Base-by-base conservation (phyloP, 371 early-diverging fungal genomes). In the Chytridium lagenaria region DNA sequence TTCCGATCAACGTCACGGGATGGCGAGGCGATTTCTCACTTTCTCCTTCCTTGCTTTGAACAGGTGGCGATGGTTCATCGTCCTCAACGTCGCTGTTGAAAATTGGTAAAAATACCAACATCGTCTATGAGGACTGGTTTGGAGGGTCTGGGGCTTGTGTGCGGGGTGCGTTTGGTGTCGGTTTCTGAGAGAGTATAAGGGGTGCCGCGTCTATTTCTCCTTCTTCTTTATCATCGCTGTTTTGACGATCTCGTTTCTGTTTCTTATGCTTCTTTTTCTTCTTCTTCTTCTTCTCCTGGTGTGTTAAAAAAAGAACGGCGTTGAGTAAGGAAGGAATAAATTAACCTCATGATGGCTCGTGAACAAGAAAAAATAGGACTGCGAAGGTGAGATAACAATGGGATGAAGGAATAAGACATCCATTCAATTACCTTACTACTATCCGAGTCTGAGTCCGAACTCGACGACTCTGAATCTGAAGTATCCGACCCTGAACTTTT, bases 211-310 rank as follows among this genome's bases (percentile, higher is more conserved):
- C 61, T 61, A 7, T 7, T 3, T 55, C 55, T 37, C 31, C 12
- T 7, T 10, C 61, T 28, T 36, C 36, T 34, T 34, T 61, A 34
- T 26, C 34, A 34, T 28, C 30, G 7, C 40, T 38, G 19, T 66
- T 12, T 7, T 63, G 34, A n/a, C n/a, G n/a, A n/a, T 44, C 15
- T 2, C n/a, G 19, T 30, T 16, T 51, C 30, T 68, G 23, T 51
- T 51, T 68, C 52, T 68, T 68, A 7, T 51, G n/a, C 68, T 49
- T 49, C 30, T 66, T 66, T n/a, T 66, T 38, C 37, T 61, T 37
- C 66, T 66, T 66, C 44, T 66, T 26, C 23, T 40, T 40, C 44
- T 66, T 16, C 44, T 40, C 33, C 37, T 30, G 19, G 33, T 23
- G 19, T 63, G 36, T 19, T 63, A 19, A 34, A 37, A 36, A 15